Evolutionary conservation across 495 filamentous ascomycete species (phyloP).

Genomic region (Talaromyces nanjingensis): DNA sequence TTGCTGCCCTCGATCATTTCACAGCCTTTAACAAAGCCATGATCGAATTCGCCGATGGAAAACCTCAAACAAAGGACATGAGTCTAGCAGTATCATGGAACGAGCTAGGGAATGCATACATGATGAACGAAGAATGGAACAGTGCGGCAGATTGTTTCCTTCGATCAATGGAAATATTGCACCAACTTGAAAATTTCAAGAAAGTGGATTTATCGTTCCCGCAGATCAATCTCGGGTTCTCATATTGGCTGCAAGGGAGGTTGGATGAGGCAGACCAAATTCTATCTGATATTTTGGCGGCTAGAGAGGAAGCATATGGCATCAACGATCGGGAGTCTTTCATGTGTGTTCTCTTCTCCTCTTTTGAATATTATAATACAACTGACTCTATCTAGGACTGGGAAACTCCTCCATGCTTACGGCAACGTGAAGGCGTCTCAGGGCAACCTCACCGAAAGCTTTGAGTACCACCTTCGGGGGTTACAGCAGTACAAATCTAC

Average conservation of each 20-base stretch:
- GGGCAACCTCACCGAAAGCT: constrained; percentile 13
- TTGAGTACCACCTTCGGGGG: constrained; percentile 12
- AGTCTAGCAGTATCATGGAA: constrained; percentile 14
- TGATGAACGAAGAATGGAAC: constrained; percentile 9
- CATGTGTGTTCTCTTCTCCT: constrained; percentile 11
- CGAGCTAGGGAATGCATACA: constrained; percentile 15
- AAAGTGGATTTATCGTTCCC: constrained; percentile 14
- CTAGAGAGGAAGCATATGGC: constrained; percentile 15
- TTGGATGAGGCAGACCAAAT: constrained; percentile 14
- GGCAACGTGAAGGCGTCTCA: constrained; percentile 18
- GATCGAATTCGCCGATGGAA: background rate
- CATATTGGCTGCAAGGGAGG: constrained; percentile 15
- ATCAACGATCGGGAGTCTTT: constrained; percentile 15
- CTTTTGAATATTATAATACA: background rate
- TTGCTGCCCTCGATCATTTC: background rate
- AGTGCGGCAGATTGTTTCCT: constrained; percentile 14
- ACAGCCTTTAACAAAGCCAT: background rate
- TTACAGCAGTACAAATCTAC: constrained; percentile 16
- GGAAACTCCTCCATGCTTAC: constrained; percentile 17
- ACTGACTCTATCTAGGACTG: constrained; percentile 14
- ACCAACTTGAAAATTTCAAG: constrained; percentile 6
- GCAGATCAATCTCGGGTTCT: constrained; percentile 19
- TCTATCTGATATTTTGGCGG: constrained; percentile 11
- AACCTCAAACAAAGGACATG: background rate
- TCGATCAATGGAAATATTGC: constrained; percentile 11